Evolutionary conservation across 2,329 filamentous ascomycete species (phyloP).

Genomic region (Paecilomyces sp.): DNA sequence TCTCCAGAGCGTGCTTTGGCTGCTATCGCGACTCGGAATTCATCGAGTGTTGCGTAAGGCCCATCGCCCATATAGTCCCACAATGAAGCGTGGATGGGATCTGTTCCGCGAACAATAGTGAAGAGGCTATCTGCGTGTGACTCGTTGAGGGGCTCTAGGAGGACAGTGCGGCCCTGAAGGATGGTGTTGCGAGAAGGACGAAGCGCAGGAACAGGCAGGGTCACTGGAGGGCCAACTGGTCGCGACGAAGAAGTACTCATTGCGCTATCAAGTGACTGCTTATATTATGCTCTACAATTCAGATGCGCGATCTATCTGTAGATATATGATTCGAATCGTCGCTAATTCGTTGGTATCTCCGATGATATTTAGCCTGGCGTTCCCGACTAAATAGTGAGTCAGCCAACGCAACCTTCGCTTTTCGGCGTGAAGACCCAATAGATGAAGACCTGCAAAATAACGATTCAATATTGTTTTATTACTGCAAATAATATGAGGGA

Average conservation of each 20-base stretch:
- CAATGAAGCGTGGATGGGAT: slow-evolving; percentile 15
- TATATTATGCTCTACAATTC: too few species aligned
- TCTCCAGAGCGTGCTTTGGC: slow-evolving; percentile 21
- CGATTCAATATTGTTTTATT: too few species aligned
- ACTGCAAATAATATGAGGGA: too few species aligned
- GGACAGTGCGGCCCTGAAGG: slow-evolving; percentile 19
- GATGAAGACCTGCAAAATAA: too few species aligned
- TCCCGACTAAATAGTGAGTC: neutral
- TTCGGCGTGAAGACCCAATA: too few species aligned
- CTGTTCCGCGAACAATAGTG: slow-evolving; percentile 16
- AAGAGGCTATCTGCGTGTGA: slow-evolving; percentile 25
- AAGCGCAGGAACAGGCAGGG: slow-evolving; percentile 4
- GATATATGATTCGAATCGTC: neutral
- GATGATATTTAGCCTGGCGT: neutral
- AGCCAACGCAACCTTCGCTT: too few species aligned
- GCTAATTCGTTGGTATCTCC: neutral
- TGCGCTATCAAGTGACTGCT: too few species aligned
- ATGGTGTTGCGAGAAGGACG: slow-evolving; percentile 2
- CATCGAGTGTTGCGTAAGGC: slow-evolving; percentile 23
- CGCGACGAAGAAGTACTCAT: neutral
- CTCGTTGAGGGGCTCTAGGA: slow-evolving; percentile 17
- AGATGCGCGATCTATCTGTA: too few species aligned
- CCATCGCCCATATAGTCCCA: slow-evolving; percentile 38
- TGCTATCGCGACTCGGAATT: slow-evolving; percentile 21
- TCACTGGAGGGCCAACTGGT: slow-evolving; percentile 2